Evolutionary conservation across 192 early-diverging fungal genomes (phyloP).

Genomic region (Linnemannia zychae): DNA sequence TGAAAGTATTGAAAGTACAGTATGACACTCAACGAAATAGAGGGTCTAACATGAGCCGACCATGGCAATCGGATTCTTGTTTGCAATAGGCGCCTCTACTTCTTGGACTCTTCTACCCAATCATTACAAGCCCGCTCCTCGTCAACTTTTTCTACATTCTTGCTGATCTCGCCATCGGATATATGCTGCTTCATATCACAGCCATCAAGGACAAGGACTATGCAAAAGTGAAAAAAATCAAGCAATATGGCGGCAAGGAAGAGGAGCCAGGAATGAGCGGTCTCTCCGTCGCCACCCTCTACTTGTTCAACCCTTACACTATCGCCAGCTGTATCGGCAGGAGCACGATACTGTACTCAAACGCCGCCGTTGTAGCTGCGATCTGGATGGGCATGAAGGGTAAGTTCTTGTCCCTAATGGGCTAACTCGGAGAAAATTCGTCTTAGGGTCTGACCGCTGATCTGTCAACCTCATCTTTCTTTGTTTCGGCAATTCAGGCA

Average conservation of each 20-base stretch:
- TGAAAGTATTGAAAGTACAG: too few relatives aligned
- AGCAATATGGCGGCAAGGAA: conserved; percentile 20
- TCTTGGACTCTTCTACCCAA: conserved; percentile 76
- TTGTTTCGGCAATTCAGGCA: conserved; percentile 54
- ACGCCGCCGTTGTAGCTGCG: conserved; percentile 79
- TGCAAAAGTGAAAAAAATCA: conserved; percentile 30
- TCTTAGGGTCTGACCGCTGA: neutral
- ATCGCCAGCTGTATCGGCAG: conserved; percentile 80
- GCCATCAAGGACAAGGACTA: conserved; percentile 26
- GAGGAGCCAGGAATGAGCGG: conserved; percentile 40
- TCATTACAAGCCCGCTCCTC: conserved; percentile 67
- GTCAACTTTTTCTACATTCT: conserved; percentile 70
- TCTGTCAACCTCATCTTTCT: neutral
- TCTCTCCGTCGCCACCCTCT: conserved; percentile 53
- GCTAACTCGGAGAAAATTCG: neutral
- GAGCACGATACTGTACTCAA: conserved; percentile 83
- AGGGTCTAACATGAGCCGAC: neutral
- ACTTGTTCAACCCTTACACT: conserved; percentile 89
- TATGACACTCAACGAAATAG: neutral
- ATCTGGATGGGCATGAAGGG: conserved; percentile 76
- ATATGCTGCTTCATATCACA: conserved; percentile 71
- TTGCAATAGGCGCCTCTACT: conserved; percentile 75
- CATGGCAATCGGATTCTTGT: neutral
- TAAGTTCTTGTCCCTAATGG: neutral
- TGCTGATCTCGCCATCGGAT: conserved; percentile 76